phyloP scores from a whole-genome alignment of 2,329 filamentous ascomycete genomes.

The Fonsecaea nubica region DNA sequence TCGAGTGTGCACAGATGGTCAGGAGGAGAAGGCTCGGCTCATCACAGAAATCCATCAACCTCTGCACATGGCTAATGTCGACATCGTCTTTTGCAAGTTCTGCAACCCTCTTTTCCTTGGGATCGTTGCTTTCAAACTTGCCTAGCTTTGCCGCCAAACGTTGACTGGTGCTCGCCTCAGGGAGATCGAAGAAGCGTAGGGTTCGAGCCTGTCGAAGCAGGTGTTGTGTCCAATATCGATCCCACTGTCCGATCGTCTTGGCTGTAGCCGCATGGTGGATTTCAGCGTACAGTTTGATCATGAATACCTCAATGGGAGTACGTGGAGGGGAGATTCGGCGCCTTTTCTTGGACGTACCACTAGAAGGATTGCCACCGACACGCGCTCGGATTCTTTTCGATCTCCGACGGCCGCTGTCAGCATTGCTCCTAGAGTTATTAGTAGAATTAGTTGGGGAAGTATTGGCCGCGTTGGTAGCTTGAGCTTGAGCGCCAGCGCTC shows the following conservation, averaged over 20 bases:
- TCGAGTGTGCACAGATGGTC: slow-evolving; percentile 33
- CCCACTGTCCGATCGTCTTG: background rate
- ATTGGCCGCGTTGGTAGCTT: background rate
- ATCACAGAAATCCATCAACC: slow-evolving; percentile 20
- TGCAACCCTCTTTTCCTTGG: slow-evolving; percentile 9
- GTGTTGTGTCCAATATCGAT: slow-evolving; percentile 3
- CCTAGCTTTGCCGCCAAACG: background rate
- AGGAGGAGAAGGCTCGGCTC: slow-evolving; percentile 25
- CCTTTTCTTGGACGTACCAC: background rate
- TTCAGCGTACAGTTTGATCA: slow-evolving; percentile 24
- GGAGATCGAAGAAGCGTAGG: slow-evolving; percentile 17
- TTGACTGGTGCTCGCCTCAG: background rate
- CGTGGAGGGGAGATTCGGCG: background rate
- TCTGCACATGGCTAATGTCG: slow-evolving; percentile 7
- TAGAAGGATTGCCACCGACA: background rate
- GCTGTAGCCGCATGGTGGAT: slow-evolving; percentile 16
- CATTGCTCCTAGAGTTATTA: background rate
- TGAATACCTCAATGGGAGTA: slow-evolving; percentile 3
- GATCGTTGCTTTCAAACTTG: slow-evolving; percentile 2
- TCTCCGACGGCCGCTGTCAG: background rate
- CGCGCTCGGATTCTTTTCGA: background rate
- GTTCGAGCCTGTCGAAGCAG: slow-evolving; percentile 16
- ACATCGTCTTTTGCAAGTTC: slow-evolving; percentile 13
- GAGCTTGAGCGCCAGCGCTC: background rate
- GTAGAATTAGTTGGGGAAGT: background rate